phyloP scores from a whole-genome alignment of 176 grass and related monocot species.

The Oryza coarctata region DNA sequence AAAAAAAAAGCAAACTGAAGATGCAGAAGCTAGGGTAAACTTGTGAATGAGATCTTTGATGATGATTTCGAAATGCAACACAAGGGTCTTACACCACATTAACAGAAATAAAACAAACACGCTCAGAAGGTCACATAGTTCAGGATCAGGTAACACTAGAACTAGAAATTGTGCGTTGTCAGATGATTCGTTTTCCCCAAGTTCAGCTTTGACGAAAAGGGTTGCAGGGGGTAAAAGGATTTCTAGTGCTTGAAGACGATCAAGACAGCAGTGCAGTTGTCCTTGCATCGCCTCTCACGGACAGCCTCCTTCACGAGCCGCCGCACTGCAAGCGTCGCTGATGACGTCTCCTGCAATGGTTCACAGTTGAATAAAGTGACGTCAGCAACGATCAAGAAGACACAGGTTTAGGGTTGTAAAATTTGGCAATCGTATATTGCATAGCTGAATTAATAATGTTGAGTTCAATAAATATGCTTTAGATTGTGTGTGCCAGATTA shows the following conservation, averaged over 20 bases:
- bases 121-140: not conserved
- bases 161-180: not conserved
- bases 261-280: constrained; percentile 88
- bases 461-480: not conserved
- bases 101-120: not conserved
- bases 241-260: constrained; percentile 64
- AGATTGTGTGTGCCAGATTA: not conserved
- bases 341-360: constrained; percentile 64
- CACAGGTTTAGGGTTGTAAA: not conserved
- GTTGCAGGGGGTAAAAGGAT: not conserved
- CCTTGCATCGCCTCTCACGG: constrained; percentile 86
- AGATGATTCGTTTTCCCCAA: not conserved
- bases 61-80: not conserved
- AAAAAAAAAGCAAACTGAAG: not conserved
- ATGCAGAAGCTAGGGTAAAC: not conserved
- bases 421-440: not conserved
- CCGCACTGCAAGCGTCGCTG: constrained; percentile 57
- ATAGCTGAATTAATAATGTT: not conserved
- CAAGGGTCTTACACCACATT: not conserved
- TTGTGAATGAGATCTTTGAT: no score
- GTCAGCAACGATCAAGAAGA: no score
- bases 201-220: not conserved
- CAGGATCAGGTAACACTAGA: not conserved
- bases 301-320: constrained; percentile 84
- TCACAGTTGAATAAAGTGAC: not conserved